A percentile compares a stretch with the other conserved stretches of the same genome.
Conservation (phyloP, 176 grass and related monocot species). For the Musa beccarii region DNA sequence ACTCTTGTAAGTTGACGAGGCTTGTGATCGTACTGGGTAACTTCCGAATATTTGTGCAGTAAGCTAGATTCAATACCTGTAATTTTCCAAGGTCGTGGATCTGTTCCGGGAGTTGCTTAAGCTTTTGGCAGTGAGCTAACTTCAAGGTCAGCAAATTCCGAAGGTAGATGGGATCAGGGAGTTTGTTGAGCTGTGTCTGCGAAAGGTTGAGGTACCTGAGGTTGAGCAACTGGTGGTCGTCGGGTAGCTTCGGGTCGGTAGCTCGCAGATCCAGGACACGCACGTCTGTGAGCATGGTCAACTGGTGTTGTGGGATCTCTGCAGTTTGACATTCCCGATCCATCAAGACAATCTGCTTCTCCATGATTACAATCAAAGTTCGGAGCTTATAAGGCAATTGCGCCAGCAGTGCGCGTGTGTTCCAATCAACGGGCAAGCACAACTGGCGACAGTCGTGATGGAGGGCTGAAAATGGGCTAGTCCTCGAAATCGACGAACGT, state of each 20-base stretch:
- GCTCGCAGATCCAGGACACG: neutral
- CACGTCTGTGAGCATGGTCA: neutral
- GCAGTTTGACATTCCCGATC: neutral
- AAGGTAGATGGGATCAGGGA: neutral
- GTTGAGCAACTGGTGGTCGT: neutral
- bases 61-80: neutral
- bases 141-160: neutral
- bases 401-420: neutral
- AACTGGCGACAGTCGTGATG: neutral
- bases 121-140: neutral
- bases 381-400: neutral
- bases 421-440: neutral
- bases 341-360: neutral
- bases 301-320: neutral
- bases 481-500: neutral
- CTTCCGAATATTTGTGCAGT: neutral
- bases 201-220: slow-evolving; percentile 1
- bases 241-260: neutral
- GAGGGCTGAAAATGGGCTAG: neutral
- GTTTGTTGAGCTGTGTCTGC: neutral
- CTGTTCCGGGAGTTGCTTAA: neutral
- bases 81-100: neutral
- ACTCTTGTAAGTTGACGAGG: neutral
- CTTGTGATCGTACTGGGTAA: neutral
- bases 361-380: neutral